Evolutionary conservation across 495 filamentous ascomycete genomes (phyloP).

Genomic region (Neurospora discreta): DNA sequence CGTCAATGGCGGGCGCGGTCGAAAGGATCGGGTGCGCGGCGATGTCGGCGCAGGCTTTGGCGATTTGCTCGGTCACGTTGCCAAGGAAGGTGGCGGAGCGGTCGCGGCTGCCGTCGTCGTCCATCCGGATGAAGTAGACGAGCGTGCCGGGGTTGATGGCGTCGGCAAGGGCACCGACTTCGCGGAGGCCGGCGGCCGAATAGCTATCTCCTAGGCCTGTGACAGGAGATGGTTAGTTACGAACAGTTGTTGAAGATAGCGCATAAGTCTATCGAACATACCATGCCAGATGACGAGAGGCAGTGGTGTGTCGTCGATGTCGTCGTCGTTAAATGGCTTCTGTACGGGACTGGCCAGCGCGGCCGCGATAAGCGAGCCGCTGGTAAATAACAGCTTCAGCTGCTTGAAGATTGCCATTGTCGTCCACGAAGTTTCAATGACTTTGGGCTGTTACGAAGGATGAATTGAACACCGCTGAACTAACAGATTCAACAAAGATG

Average conservation of each 20-base stretch:
- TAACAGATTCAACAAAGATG: too few species aligned
- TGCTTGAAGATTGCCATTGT: constrained; percentile 12
- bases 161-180: constrained; percentile 56
- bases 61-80: constrained; percentile 73
- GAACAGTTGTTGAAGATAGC: not conserved
- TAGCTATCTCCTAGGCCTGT: constrained; percentile 52
- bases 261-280: constrained; percentile 31
- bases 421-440: not conserved
- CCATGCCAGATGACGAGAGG: constrained; percentile 95
- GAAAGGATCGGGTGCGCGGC: constrained; percentile 66
- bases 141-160: constrained; percentile 69
- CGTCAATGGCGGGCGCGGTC: constrained; percentile 73
- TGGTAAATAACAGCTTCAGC: constrained; percentile 12
- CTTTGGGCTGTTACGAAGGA: not conserved
- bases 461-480: too few species aligned
- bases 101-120: constrained; percentile 53
- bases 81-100: constrained; percentile 80
- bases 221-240: not conserved
- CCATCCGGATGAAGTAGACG: constrained; percentile 70
- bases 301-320: constrained; percentile 49
- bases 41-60: constrained; percentile 69
- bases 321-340: constrained; percentile 14
- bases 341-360: constrained; percentile 15
- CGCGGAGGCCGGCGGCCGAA: constrained; percentile 58
- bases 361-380: constrained; percentile 18